phyloP scores from a whole-genome alignment of 2,329 filamentous ascomycete species.

The Akanthomyces uredinophilus region DNA sequence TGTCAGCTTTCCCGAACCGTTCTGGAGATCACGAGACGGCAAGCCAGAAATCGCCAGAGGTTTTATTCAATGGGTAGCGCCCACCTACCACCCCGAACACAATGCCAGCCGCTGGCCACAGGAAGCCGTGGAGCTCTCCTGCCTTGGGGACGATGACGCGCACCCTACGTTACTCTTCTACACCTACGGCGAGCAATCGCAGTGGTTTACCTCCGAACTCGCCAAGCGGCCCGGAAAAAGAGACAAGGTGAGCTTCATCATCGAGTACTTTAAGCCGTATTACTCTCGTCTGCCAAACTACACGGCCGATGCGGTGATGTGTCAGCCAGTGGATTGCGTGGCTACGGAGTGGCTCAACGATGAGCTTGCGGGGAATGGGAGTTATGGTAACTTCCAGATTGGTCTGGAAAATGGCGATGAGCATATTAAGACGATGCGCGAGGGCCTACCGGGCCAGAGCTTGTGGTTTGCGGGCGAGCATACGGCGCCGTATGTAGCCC shows the following conservation, averaged over 20 bases:
- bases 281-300: conserved; percentile 71
- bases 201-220: conserved; percentile 45
- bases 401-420: conserved; percentile 65
- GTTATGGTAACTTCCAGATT: conserved; percentile 80
- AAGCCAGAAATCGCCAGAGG: conserved; percentile 47
- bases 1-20: conserved; percentile 68
- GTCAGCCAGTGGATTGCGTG: conserved; percentile 57
- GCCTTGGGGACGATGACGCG: conserved; percentile 50
- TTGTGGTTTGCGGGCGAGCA: conserved; percentile 90
- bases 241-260: conserved; percentile 50
- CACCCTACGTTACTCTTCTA: conserved; percentile 88
- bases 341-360: conserved; percentile 77
- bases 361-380: conserved; percentile 73
- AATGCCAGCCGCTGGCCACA: conserved; percentile 66
- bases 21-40: conserved; percentile 55
- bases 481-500: conserved; percentile 80
- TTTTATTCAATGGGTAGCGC: conserved; percentile 72
- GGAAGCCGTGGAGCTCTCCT: conserved; percentile 71
- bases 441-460: conserved; percentile 59
- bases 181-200: conserved; percentile 59
- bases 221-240: conserved; percentile 37
- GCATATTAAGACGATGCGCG: conserved; percentile 62
- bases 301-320: conserved; percentile 44
- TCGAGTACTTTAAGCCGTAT: conserved; percentile 71
- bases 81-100: conserved; percentile 57